Evolutionary conservation across 1,139 yeast genomes (phyloP).

Genomic region (Zygosaccharomyces pseudobailii): DNA sequence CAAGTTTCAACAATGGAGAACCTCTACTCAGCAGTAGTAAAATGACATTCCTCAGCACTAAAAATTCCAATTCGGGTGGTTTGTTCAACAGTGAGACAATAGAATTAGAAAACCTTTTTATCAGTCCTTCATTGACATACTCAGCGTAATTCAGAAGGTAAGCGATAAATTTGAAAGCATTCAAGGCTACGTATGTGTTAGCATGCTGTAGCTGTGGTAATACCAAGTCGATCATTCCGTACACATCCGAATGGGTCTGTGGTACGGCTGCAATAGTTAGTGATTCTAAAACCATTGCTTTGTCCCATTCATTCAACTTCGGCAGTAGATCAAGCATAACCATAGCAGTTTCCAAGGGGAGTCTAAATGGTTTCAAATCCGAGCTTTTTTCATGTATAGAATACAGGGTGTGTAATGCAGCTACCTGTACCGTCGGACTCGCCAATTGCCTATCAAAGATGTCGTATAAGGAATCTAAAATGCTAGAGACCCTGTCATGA

Average conservation of each 20-base stretch:
- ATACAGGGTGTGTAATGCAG: constrained; percentile 65
- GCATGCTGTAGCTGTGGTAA: constrained; percentile 76
- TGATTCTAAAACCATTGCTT: constrained; percentile 62
- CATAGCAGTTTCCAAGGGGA: constrained; percentile 21
- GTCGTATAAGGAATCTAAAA: constrained; percentile 45
- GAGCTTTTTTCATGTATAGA: constrained; percentile 54
- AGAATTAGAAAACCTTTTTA: constrained; percentile 65
- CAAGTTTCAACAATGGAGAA: constrained; percentile 52
- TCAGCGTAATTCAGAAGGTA: constrained; percentile 68
- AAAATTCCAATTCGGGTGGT: constrained; percentile 79
- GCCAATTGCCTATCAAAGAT: constrained; percentile 57
- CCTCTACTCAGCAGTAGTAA: constrained; percentile 65
- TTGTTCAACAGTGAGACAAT: constrained; percentile 67
- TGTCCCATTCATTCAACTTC: constrained; percentile 67
- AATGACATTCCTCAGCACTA: constrained; percentile 76
- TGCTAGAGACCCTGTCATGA: constrained; percentile 40
- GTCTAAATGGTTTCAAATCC: constrained; percentile 33
- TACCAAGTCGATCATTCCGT: constrained; percentile 59
- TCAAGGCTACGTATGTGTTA: constrained; percentile 76
- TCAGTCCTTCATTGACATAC: constrained; percentile 37
- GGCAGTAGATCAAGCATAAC: constrained; percentile 23
- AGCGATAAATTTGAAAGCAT: constrained; percentile 65
- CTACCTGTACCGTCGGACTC: constrained; percentile 60
- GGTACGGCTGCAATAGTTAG: constrained; percentile 66
- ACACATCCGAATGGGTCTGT: constrained; percentile 58